A percentile compares a stretch with the other conserved stretches of the same genome.
Evolutionary conservation across 106 monocot species (phyloP).

Genomic region (Dactylorhiza incarnata): DNA sequence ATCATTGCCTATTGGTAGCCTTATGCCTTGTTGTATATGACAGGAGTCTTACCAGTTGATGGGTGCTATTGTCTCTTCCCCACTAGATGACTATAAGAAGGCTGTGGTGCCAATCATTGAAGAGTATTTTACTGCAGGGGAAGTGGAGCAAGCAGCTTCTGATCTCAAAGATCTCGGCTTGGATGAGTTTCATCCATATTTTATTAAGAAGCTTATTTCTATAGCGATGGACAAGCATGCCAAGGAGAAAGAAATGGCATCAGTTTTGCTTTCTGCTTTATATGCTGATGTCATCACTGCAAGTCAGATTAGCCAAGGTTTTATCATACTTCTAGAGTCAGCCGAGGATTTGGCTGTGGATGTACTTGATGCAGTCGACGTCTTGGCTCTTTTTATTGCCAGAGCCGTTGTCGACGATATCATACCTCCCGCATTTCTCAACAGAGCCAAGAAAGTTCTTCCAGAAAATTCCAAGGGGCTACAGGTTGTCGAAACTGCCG

Average conservation of each 20-base stretch:
- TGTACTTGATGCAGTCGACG: slow-evolving; percentile 75
- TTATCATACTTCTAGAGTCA: slow-evolving; percentile 70
- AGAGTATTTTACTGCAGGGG: slow-evolving; percentile 86
- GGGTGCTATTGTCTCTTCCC: slow-evolving; percentile 46
- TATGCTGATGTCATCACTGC: slow-evolving; percentile 72
- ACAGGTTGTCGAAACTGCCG: slow-evolving; percentile 68
- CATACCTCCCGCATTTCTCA: slow-evolving; percentile 76
- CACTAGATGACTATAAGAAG: slow-evolving; percentile 80
- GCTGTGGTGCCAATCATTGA: slow-evolving; percentile 59
- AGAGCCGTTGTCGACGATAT: slow-evolving; percentile 95
- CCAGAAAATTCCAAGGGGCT: slow-evolving; percentile 53
- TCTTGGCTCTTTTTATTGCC: slow-evolving; percentile 89
- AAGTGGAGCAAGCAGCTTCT: slow-evolving; percentile 64
- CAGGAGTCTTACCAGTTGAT: slow-evolving; percentile 92
- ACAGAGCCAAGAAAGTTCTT: slow-evolving; percentile 35
- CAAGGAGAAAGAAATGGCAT: slow-evolving; percentile 97
- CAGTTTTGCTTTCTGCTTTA: slow-evolving; percentile 76
- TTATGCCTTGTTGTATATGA: background rate
- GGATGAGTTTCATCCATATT: slow-evolving; percentile 69
- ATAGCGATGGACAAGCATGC: slow-evolving; percentile 94
- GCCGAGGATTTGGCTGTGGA: slow-evolving; percentile 87
- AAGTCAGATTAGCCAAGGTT: slow-evolving; percentile 65
- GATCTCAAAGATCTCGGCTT: slow-evolving; percentile 72
- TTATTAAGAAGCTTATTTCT: slow-evolving; percentile 87
- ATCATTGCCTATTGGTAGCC: background rate